Base-by-base conservation (phyloP, 345 rosid species). In the Mercurialis annua region DNA sequence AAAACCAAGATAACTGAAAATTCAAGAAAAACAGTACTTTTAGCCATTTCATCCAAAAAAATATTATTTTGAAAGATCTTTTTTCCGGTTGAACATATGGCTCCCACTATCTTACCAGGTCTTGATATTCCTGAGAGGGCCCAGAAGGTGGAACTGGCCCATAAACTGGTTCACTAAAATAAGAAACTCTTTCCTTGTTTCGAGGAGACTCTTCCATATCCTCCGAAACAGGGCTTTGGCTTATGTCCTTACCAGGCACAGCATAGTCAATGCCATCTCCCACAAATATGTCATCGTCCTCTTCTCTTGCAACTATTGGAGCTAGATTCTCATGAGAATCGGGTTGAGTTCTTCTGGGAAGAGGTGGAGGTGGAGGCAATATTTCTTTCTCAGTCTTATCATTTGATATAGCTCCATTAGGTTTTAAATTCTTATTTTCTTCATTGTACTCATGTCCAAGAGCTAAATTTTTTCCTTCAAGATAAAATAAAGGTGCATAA, bases 141-240 rank as follows among this genome's bases (percentile, higher is more conserved):
- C 27, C 83, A 49, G 92, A 56, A 46, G 99, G 99, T 7, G 81
- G 95, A 16, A 81, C 87, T 27, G 95, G 92, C 65, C 95, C 97
- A 69, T 86, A 93, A 62, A 80, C 81, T 64, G 96, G 85, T 73
- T 91, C 97, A 55, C 46, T 59, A 72, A 91, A 91, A 75, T 87
- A 89, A 55, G 89, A 27, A 64, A 76, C 84, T 76, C 75, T 87
- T 73, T 89, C 99, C 76, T 85, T 91, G 74, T 81, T 86, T 73
- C 91, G 77, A 69, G 99, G 99, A 72, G 97, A 94, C 78, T 94
- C 99, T 74, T 91, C 99, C 99, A 91, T 91, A 73, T 94, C 99
- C 81, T 91, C 97, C 47, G 95, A 94, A 40, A 85, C 76, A 72
- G 99, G 99, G 81, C 99, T 94, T 60, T 84, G 87, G 36, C 81